These are phyloP conservation scores for Stylosanthes scabra DNA, from an alignment of 331 rosid species.

Conservation along the genomic window DNA sequence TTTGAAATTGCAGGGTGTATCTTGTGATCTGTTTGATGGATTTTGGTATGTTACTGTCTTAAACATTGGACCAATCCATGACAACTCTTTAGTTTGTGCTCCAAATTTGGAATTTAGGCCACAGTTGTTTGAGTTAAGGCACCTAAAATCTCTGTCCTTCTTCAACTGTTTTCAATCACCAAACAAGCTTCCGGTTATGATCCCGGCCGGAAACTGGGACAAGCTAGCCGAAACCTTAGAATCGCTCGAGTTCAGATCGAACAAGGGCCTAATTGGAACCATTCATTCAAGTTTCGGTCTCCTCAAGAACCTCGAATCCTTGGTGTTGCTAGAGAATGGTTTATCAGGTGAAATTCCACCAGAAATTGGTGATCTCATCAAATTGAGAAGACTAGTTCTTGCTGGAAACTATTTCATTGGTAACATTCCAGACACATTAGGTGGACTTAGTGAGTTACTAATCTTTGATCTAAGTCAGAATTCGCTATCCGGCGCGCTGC, in stretches of 20 bases:
- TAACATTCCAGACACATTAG: conserved; percentile 58
- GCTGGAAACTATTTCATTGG: conserved; percentile 64
- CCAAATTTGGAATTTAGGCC: conserved; percentile 57
- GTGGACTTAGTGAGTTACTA: conserved; percentile 54
- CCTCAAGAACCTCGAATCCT: conserved; percentile 77
- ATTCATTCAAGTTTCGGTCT: conserved; percentile 62
- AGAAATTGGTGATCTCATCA: conserved; percentile 58
- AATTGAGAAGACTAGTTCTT: conserved; percentile 72
- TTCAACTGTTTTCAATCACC: conserved; percentile 73
- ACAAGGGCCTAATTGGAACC: conserved; percentile 66
- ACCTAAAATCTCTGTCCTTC: conserved; percentile 71
- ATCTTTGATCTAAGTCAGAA: conserved; percentile 84
- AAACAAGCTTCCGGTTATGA: conserved; percentile 46
- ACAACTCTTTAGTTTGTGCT: conserved; percentile 77
- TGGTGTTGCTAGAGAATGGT: conserved; percentile 69
- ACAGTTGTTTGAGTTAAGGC: conserved; percentile 67
- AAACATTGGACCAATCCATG: conserved; percentile 84
- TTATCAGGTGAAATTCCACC: conserved; percentile 69
- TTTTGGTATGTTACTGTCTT: conserved; percentile 79
- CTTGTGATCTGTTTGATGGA: conserved; percentile 87
- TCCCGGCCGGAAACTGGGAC: conserved; percentile 73
- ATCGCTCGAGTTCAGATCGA: conserved; percentile 80
- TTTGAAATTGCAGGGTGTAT: conserved; percentile 75
- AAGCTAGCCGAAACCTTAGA: conserved; percentile 67
- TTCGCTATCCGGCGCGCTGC: conserved; percentile 70